phyloP scores from a whole-genome alignment of 345 rosid species.

The Brassica incana region DNA sequence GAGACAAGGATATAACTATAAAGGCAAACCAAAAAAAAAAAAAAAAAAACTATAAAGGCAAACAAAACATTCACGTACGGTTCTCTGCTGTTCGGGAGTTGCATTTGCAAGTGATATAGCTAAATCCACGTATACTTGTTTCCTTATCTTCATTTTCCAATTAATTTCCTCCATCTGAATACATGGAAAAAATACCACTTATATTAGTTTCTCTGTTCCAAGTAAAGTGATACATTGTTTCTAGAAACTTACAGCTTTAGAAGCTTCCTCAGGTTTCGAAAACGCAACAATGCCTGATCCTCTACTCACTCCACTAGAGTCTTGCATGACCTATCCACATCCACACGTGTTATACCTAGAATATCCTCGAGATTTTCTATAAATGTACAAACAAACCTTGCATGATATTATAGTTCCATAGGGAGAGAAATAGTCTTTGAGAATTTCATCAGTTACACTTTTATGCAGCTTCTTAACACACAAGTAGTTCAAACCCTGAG shows the following conservation, averaged over 20 bases:
- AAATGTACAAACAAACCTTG: conserved; percentile 50
- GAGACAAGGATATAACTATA: background rate
- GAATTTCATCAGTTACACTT: conserved; percentile 72
- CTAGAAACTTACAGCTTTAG: conserved; percentile 50
- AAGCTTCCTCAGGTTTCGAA: background rate
- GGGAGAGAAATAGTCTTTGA: conserved; percentile 63
- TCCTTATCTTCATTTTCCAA: conserved; percentile 2
- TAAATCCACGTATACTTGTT: background rate
- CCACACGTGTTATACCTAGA: background rate
- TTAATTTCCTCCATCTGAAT: conserved; percentile 10
- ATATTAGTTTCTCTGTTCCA: background rate
- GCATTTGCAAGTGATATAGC: conserved; percentile 29
- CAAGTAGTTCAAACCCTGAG: conserved; percentile 62
- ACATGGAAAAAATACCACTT: background rate
- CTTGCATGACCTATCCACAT: conserved; percentile 56
- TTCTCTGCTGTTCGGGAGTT: conserved; percentile 49
- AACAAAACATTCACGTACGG: conserved; percentile 34
- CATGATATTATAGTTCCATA: conserved; percentile 75
- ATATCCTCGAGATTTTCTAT: background rate
- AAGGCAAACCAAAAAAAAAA: too few relatives aligned
- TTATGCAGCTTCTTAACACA: conserved; percentile 72
- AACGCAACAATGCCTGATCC: background rate
- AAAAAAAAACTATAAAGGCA: background rate
- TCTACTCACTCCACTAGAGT: conserved; percentile 48
- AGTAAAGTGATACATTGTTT: background rate